Percentiles rank a stretch among this genome's conserved stretches.
These are phyloP conservation scores for Blastocystis sp. DNA, from an alignment of 352 stramenopile genomes.

Conservation along the genomic window DNA sequence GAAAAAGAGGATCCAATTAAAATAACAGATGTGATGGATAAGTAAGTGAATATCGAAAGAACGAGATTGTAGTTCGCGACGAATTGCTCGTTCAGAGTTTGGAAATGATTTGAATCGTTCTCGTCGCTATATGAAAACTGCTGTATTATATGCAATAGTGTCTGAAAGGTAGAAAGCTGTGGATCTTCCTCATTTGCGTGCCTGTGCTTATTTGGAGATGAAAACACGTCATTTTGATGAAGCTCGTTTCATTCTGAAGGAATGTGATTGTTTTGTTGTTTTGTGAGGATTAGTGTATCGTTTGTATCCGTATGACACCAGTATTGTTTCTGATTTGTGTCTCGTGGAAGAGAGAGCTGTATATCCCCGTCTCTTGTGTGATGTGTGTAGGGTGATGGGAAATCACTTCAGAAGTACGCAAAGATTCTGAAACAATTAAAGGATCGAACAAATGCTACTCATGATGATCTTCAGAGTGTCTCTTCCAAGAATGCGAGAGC, in stretches of 20 bases:
- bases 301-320: background rate
- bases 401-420: background rate
- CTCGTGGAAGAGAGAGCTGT: background rate
- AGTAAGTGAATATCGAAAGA: background rate
- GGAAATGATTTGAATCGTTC: background rate
- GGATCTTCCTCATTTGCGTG: background rate
- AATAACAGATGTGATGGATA: background rate
- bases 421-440: background rate
- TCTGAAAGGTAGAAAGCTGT: background rate
- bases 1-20: background rate
- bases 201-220: slow-evolving; percentile 8
- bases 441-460: background rate
- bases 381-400: background rate
- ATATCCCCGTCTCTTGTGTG: background rate
- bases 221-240: background rate
- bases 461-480: background rate
- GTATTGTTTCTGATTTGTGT: background rate
- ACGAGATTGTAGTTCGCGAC: background rate
- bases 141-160: background rate
- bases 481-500: no score
- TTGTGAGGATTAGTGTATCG: background rate
- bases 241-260: background rate
- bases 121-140: background rate
- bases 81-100: background rate
- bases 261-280: background rate